These are phyloP conservation scores for Carex cristatella DNA, from an alignment of 176 grass and related monocot species.

Conservation along the genomic window DNA sequence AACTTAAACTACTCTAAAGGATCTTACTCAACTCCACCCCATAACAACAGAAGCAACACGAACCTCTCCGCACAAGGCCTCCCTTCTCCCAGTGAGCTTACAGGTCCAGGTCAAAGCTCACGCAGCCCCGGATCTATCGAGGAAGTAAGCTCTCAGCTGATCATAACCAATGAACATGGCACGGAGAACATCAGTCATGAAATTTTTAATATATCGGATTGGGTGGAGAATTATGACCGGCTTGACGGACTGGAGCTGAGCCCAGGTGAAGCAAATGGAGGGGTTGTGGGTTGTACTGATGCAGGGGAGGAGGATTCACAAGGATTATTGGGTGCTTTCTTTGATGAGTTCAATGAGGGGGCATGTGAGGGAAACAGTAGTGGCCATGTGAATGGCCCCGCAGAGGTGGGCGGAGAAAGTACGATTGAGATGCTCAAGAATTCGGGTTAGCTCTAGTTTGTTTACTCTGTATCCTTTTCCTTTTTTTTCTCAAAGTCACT, in stretches of 20 bases:
- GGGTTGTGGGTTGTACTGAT: not conserved
- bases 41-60: not conserved
- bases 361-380: not conserved
- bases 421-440: slow-evolving; percentile 50
- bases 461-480: not conserved
- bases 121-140: slow-evolving; percentile 49
- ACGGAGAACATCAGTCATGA: slow-evolving; percentile 5
- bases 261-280: not conserved
- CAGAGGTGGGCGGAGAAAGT: slow-evolving; percentile 11
- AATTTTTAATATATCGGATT: slow-evolving; percentile 30
- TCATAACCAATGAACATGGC: slow-evolving; percentile 20
- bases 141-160: slow-evolving; percentile 70
- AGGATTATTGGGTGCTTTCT: slow-evolving; percentile 27
- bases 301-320: slow-evolving; percentile 14
- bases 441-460: slow-evolving; percentile 42
- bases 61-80: not conserved
- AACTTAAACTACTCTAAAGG: slow-evolving; percentile 12
- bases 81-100: slow-evolving; percentile 22
- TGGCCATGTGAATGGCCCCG: not conserved
- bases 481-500: not conserved
- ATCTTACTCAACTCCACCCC: slow-evolving; percentile 26
- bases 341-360: slow-evolving; percentile 23
- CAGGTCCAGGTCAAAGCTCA: slow-evolving; percentile 31
- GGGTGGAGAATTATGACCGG: slow-evolving; percentile 34
- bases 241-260: slow-evolving; percentile 10